These are phyloP conservation scores for Ustilago sp. DNA, from an alignment of 1,284 basidiomycete species.

Conservation along the genomic window DNA sequence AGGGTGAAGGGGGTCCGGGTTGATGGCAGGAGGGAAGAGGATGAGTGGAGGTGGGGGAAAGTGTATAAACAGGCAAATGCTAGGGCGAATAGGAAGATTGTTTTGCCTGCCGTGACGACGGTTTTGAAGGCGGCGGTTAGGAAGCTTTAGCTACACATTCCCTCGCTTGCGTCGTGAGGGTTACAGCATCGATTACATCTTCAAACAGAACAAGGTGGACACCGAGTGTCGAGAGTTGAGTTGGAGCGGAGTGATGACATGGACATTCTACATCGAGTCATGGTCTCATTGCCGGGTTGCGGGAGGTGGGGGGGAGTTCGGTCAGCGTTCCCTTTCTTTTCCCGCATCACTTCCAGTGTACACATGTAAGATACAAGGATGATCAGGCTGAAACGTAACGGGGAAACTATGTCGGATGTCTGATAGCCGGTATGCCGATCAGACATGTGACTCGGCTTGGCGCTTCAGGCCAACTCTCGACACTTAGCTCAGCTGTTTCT, in stretches of 20 bases:
- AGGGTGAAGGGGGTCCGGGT: conserved; percentile 46
- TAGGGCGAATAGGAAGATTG: conserved; percentile 64
- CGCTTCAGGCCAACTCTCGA: not conserved
- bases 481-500: conserved; percentile 15
- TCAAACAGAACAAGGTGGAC: too few relatives aligned
- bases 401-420: not conserved
- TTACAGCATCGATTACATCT: too few relatives aligned
- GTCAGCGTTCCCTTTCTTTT: too few relatives aligned
- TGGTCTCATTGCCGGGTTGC: too few relatives aligned
- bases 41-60: conserved; percentile 31
- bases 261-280: too few relatives aligned
- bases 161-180: too few relatives aligned
- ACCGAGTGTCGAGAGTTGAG: too few relatives aligned
- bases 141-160: conserved; percentile 21
- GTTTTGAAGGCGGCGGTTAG: conserved; percentile 39
- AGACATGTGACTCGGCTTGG: conserved; percentile 18
- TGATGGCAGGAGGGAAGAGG: conserved; percentile 28
- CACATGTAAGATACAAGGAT: not conserved
- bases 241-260: too few relatives aligned
- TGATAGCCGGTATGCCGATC: conserved; percentile 3
- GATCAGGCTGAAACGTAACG: not conserved
- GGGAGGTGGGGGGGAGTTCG: too few relatives aligned
- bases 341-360: too few relatives aligned
- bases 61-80: conserved; percentile 63
- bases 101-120: conserved; percentile 55